phyloP scores from a whole-genome alignment of 306 rosid species.

The Clitoria ternatea region DNA sequence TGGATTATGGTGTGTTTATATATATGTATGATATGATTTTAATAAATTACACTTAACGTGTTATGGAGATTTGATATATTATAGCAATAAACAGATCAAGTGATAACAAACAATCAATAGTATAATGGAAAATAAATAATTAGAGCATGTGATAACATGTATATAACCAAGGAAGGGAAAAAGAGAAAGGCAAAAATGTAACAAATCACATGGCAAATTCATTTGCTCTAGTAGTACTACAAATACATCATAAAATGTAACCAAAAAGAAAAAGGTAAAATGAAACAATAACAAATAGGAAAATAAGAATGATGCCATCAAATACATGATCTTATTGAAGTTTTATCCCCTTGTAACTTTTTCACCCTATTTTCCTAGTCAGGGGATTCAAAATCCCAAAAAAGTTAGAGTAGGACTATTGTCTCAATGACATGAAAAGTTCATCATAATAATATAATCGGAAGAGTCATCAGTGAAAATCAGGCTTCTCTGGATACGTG shows the following conservation, averaged over 20 bases:
- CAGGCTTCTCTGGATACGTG: slow-evolving; percentile 92
- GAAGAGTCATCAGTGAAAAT: slow-evolving; percentile 40
- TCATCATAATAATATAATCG: not conserved
- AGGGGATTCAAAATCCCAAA: slow-evolving; percentile 13
- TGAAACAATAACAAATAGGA: not conserved
- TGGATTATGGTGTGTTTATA: no score
- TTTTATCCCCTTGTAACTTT: slow-evolving; percentile 3
- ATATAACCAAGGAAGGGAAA: not conserved
- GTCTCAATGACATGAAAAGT: slow-evolving; percentile 29
- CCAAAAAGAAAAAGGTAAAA: not conserved
- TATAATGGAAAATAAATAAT: no score
- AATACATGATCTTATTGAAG: slow-evolving; percentile 15
- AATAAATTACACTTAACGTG: no score
- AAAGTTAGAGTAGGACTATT: slow-evolving; percentile 10
- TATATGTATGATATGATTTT: no score
- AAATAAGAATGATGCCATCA: not conserved
- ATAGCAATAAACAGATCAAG: no score
- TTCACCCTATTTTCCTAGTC: slow-evolving; percentile 7
- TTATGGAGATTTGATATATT: no score
- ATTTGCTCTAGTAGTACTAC: not conserved
- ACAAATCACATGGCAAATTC: not conserved
- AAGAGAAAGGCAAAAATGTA: not conserved
- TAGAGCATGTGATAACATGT: not conserved
- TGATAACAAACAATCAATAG: no score
- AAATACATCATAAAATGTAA: slow-evolving; percentile 7